phyloP scores from a whole-genome alignment of 805 yeast species.

The Hanseniaspora hatyaiensis region DNA sequence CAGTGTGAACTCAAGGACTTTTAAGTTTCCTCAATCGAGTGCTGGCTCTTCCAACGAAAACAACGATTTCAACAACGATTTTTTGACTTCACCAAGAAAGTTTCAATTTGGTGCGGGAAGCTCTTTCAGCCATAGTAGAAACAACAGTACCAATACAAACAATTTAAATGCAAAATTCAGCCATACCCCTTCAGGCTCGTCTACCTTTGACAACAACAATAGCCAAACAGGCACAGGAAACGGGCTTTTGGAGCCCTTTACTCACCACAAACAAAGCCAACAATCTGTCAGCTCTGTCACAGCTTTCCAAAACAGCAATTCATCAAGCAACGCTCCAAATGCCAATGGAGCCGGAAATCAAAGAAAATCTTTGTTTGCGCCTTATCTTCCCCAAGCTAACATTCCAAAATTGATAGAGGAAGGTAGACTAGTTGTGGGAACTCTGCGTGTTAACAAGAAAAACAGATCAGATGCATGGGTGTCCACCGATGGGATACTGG shows the following conservation, averaged over 20 bases:
- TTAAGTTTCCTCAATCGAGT: conserved; percentile 4
- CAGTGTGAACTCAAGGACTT: conserved; percentile 10
- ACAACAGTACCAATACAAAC: conserved; percentile 30
- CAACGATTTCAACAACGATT: conserved; percentile 8
- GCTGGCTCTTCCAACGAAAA: neutral
- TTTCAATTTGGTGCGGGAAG: conserved; percentile 40
- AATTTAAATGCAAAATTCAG: conserved; percentile 17
- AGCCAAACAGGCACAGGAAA: conserved; percentile 18
- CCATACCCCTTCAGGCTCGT: conserved; percentile 10
- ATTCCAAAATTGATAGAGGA: conserved; percentile 81
- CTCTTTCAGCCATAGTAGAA: conserved; percentile 43
- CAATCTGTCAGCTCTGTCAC: conserved; percentile 48
- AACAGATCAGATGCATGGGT: conserved; percentile 97
- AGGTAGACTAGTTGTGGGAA: conserved; percentile 86
- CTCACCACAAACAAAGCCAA: conserved; percentile 59
- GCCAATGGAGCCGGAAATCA: conserved; percentile 32
- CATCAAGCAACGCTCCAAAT: conserved; percentile 17
- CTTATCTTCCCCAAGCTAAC: conserved; percentile 86
- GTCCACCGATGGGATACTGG: conserved; percentile 89
- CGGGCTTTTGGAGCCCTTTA: conserved; percentile 29
- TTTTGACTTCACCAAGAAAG: conserved; percentile 15
- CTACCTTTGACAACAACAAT: conserved; percentile 29
- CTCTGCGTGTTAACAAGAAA: conserved; percentile 84
- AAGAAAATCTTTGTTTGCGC: conserved; percentile 82
- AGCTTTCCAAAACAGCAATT: conserved; percentile 30